Base-by-base conservation (phyloP, 257 asterid species). In the Anisodus acutangulus region DNA sequence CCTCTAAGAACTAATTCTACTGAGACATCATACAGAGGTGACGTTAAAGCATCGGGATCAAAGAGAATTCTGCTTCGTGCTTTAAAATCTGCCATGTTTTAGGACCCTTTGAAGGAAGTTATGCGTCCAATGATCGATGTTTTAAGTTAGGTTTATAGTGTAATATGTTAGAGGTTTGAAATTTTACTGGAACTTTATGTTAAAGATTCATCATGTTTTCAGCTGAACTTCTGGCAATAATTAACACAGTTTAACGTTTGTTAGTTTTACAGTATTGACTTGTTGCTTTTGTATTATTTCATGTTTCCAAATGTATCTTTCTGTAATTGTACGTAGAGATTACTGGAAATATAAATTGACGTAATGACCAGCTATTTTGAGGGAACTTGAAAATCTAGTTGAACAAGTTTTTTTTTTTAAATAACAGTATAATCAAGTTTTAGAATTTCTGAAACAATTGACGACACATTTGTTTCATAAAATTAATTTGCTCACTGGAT, bases 1-100 rank as follows among this genome's bases (percentile, higher is more conserved):
- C 95, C 70, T 88, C 95, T 22, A 53, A 78, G 13, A 78, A 78
- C 19, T 78, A 78, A 13, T 53, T 51, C 22, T 78, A 49, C 26
- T 9, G 26, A 4, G 57, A 22, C 22, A 22, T 47, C 80, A 74
- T 6, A 22, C 41, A 1, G 6, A 13, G 2, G 16, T 76, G 12
- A 5, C 2, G 43, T 74, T 74, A 6, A 74, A 10, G 10, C 63
- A 51, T 22, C 13, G 0, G 1, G 39, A 74, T 74, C 19, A n/a
- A 74, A 49, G 43, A 49, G 81, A 49, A 22, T 7, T 49, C 62
- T 76, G 62, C n/a, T 22, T 1, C 0, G 6, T 22, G 62, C 45
- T 76, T 76, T 51, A 53, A 13, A 3, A 51, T 53, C 63, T 26
- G 26, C 64, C 12, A 76, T 76, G 63, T 76, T 35, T 51, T 31